A percentile compares a stretch with the other conserved stretches of the same genome.
phyloP scores from a whole-genome alignment of 1,284 basidiomycete genomes.

The Fomes fomentarius region DNA sequence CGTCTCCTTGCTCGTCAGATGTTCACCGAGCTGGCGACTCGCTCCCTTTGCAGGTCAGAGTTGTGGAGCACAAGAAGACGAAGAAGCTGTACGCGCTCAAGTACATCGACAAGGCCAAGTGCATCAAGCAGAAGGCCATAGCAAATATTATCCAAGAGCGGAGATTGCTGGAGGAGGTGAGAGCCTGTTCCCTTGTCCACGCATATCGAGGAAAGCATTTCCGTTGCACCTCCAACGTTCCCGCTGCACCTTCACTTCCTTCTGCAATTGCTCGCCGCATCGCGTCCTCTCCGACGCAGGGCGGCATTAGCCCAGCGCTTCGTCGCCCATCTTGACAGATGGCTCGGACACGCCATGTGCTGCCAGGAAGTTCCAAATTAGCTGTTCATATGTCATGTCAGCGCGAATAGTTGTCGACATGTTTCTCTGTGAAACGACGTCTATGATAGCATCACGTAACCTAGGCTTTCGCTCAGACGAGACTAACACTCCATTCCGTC shows the following conservation, averaged over 20 bases:
- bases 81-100: slow-evolving; percentile 96
- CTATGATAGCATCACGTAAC: slow-evolving; percentile 2
- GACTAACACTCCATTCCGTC: not conserved
- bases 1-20: not conserved
- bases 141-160: slow-evolving; percentile 97
- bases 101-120: slow-evolving; percentile 99
- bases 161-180: slow-evolving; percentile 87
- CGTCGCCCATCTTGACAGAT: too few relatives aligned
- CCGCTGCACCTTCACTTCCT: too few relatives aligned
- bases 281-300: too few relatives aligned
- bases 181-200: slow-evolving; percentile 16
- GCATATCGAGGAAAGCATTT: not conserved
- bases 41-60: slow-evolving; percentile 73
- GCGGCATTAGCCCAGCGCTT: too few relatives aligned
- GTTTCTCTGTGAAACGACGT: not conserved
- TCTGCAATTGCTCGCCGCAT: too few relatives aligned
- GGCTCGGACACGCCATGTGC: too few relatives aligned
- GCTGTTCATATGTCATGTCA: too few relatives aligned
- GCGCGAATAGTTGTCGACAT: not conserved
- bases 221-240: too few relatives aligned
- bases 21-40: too few relatives aligned
- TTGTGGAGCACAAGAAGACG: slow-evolving; percentile 98
- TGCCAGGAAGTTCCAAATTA: too few relatives aligned
- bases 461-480: not conserved
- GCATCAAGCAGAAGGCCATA: slow-evolving; percentile 97